Conservation (phyloP, 192 early-diverging fungal genomes). For the Coemansia pectinata region DNA sequence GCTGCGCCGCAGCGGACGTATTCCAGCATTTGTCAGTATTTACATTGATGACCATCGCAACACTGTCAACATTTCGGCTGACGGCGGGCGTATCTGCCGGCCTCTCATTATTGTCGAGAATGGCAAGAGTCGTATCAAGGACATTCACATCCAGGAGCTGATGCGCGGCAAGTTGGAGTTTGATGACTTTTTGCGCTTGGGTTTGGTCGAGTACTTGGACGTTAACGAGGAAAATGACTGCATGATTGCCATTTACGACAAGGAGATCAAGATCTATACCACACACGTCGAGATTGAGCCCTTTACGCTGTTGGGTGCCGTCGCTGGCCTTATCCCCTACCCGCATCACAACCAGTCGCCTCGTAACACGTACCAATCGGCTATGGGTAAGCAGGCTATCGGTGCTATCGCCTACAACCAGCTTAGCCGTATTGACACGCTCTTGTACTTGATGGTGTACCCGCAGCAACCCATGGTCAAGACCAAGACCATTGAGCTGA, state of each 20-base stretch:
- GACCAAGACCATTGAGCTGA: conserved; percentile 92
- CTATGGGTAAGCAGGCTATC: conserved; percentile 99
- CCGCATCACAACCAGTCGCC: conserved; percentile 99
- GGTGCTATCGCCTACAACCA: conserved; percentile 97
- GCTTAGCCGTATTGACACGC: conserved; percentile 93
- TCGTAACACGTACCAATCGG: conserved; percentile 99
- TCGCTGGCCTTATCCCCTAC: conserved; percentile 98
- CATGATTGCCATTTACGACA: conserved; percentile 96
- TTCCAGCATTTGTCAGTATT: conserved; percentile 83
- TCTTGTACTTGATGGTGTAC: conserved; percentile 97
- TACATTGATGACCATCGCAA: conserved; percentile 86
- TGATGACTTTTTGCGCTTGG: conserved; percentile 74
- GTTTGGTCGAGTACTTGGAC: conserved; percentile 93
- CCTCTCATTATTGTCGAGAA: conserved; percentile 91
- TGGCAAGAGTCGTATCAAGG: conserved; percentile 64
- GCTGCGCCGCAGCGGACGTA: conserved; percentile 81
- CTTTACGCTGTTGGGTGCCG: conserved; percentile 98
- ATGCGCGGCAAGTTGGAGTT: conserved; percentile 59
- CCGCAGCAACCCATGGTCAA: conserved; percentile 98
- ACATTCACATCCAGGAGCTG: conserved; percentile 63
- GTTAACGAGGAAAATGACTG: conserved; percentile 98
- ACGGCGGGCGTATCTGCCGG: conserved; percentile 92
- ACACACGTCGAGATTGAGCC: conserved; percentile 99
- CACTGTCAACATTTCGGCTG: conserved; percentile 93
- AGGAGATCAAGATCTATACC: conserved; percentile 77